Percentiles rank a stretch among this genome's conserved stretches.
These are phyloP conservation scores for Leccinum olivaceopallidum DNA, from an alignment of 768 basidiomycete genomes.

Conservation along the genomic window DNA sequence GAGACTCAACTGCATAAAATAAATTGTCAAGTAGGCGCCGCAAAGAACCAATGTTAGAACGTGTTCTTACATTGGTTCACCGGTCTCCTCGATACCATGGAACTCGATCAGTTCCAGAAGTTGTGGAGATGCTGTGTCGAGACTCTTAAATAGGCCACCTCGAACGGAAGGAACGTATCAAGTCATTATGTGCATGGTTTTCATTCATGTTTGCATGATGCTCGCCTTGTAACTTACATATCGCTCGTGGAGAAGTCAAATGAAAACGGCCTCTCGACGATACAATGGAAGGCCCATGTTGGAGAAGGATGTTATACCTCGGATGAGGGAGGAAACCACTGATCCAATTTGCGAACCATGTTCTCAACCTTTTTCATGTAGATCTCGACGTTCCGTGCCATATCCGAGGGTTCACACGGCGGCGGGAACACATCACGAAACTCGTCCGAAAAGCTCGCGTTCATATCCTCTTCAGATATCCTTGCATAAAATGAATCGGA, in stretches of 20 bases:
- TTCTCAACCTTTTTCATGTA: conserved; percentile 30
- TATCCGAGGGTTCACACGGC: conserved; percentile 13
- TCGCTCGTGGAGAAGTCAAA: neutral
- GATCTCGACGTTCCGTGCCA: conserved; percentile 18
- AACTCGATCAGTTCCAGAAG: neutral
- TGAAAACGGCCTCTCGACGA: neutral
- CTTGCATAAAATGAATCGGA: conserved; percentile 1
- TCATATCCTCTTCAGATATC: conserved; percentile 15
- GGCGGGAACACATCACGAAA: conserved; percentile 26
- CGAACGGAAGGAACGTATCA: neutral
- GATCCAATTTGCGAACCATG: conserved; percentile 25
- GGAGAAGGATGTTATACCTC: neutral
- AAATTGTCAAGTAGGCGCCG: no score
- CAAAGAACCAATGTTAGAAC: neutral
- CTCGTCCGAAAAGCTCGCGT: conserved; percentile 19
- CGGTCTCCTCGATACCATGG: neutral
- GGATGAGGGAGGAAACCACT: conserved; percentile 23
- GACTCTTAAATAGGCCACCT: neutral
- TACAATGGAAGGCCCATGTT: neutral
- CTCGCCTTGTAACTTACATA: neutral
- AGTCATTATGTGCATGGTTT: neutral
- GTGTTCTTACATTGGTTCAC: neutral
- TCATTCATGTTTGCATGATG: neutral
- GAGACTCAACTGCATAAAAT: neutral
- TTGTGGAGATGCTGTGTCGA: neutral